Conservation (phyloP, 306 rosid species). For the Cajanus cajan region DNA sequence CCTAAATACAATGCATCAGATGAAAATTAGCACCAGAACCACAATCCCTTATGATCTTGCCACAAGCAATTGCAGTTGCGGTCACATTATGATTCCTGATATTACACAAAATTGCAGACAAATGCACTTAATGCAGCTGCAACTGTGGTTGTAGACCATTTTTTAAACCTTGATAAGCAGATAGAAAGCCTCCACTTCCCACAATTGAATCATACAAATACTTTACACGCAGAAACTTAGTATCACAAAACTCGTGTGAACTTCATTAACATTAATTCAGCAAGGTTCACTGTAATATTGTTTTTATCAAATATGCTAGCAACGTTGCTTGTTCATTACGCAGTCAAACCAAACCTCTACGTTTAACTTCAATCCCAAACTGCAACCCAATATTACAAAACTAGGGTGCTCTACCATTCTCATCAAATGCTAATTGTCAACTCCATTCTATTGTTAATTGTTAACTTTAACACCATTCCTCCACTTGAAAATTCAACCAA, state of each 20-base stretch:
- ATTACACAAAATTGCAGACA: no score
- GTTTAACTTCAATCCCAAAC: neutral
- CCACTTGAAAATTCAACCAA: neutral
- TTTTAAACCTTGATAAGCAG: neutral
- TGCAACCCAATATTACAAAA: neutral
- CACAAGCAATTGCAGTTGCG: neutral
- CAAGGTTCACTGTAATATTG: neutral
- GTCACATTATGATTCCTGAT: no score
- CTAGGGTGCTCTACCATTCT: neutral
- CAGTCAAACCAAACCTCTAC: neutral
- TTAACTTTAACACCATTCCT: neutral
- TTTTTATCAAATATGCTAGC: neutral
- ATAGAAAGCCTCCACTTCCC: neutral
- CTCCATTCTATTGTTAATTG: neutral
- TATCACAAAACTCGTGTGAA: neutral
- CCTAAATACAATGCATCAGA: slow-evolving; percentile 48
- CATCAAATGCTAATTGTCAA: no score
- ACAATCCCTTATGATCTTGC: neutral
- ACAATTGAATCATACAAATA: neutral
- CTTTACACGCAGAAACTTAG: neutral
- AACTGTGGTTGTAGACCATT: neutral
- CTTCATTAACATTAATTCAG: neutral
- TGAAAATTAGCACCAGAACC: slow-evolving; percentile 13
- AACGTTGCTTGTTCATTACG: neutral
- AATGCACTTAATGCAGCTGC: neutral